Base-by-base conservation (phyloP, 495 filamentous ascomycete species). In the Usnea hakonensis region DNA sequence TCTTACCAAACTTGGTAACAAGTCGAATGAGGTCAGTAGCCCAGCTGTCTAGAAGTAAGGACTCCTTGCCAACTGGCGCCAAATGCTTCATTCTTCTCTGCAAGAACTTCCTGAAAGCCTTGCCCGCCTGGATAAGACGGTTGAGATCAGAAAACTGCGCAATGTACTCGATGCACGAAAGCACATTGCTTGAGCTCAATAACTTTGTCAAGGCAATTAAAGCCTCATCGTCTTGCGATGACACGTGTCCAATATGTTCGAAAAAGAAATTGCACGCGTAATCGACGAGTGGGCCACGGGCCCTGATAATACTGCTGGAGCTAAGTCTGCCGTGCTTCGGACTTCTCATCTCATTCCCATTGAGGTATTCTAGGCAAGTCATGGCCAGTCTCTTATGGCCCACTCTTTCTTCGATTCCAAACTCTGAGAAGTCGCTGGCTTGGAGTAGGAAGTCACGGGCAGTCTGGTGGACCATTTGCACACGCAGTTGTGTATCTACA, bases 121-220 rank as follows among this genome's bases (percentile, higher is more conserved):
- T 71, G 11, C 70, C 70, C 19, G 72, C 65, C 13, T 57, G 69
- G 53, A 70, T 69, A 6, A 78, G 46, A 11, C 38, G 52, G 30
- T 40, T 60, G 33, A 77, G 64, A 35, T 74, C 62, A 52, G 61
- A 17, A 3, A 35, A 61, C 23, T 60, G 40, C 8, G 71, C 73
- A 50, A 75, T 54, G 50, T 62, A 40, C 63, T 78, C 75, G 10
- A 78, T 73, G 72, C 74, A 78, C 1, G 70, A 65, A 0, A 76
- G 62, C 2, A 73, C 64, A 59, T 74, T 75, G 3, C 19, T 40
- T 26, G 65, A 67, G 19, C 65, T 58, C 0, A 77, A 63, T 43
- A 78, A 76, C 21, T 66, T 62, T 11, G 44, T 30, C 2, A 77
- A 32, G 8, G 56, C 44, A 2, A 59, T 13, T 3, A 71, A 68